Conservation (phyloP, 352 stramenopile genomes). For the Phytopythium ostracodes region DNA sequence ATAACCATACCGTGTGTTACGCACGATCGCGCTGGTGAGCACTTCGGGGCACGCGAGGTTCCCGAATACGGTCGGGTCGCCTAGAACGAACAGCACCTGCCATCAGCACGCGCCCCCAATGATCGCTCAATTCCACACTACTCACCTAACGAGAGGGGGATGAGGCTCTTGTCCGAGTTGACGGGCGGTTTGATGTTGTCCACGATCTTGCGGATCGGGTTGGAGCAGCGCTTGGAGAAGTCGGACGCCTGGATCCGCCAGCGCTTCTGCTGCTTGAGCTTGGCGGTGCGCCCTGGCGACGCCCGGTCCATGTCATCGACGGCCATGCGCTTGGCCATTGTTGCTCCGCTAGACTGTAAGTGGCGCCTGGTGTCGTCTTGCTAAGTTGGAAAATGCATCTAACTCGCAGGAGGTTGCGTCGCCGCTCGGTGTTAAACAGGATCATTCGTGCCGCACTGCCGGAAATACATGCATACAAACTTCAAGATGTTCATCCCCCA, state of each 20-base stretch:
- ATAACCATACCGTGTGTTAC: constrained; percentile 47
- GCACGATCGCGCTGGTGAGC: constrained; percentile 71
- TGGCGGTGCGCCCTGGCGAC: not conserved
- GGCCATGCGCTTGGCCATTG: constrained; percentile 43
- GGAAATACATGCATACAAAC: not conserved
- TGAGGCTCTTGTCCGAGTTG: constrained; percentile 87
- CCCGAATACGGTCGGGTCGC: constrained; percentile 92
- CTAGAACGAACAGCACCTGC: constrained; percentile 18
- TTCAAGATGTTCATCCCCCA: not conserved
- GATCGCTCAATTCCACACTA: no score
- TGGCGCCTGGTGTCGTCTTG: not conserved
- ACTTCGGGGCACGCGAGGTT: constrained; percentile 90
- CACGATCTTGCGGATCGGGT: constrained; percentile 94
- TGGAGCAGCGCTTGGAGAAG: constrained; percentile 68
- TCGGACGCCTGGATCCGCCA: constrained; percentile 70
- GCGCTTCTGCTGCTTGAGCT: constrained; percentile 42
- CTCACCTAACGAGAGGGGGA: constrained; percentile 89
- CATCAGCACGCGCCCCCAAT: no score
- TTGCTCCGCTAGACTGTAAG: not conserved
- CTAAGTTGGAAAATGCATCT: constrained; percentile 10
- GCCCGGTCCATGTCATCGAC: constrained; percentile 11
- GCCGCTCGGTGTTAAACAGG: not conserved
- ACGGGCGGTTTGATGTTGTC: constrained; percentile 92
- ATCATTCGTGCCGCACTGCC: not conserved
- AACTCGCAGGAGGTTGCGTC: not conserved